phyloP scores from a whole-genome alignment of 768 basidiomycete species.

The Dentipellis fragilis region DNA sequence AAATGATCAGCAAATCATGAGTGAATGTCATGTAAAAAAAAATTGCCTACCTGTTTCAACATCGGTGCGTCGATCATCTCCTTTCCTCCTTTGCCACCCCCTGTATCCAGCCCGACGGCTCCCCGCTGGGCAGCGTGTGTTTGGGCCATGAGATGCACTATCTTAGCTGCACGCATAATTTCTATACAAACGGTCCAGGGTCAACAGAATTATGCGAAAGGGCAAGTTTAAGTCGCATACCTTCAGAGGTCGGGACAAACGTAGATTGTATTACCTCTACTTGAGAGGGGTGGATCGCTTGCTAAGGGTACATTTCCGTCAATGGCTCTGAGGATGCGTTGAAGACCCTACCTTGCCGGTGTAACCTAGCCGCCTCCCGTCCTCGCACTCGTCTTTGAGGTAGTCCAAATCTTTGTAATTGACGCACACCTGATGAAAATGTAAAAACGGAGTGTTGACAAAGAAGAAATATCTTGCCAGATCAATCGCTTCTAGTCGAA shows the following conservation, averaged over 20 bases:
- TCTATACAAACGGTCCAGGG: constrained; percentile 30
- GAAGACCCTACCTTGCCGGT: constrained; percentile 72
- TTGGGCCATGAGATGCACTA: constrained; percentile 53
- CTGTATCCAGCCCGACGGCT: constrained; percentile 62
- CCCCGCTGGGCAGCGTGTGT: constrained; percentile 45
- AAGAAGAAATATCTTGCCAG: constrained; percentile 41
- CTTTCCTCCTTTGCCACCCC: constrained; percentile 35
- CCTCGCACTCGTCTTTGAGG: constrained; percentile 64
- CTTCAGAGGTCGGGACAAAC: constrained; percentile 66
- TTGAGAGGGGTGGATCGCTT: constrained; percentile 91
- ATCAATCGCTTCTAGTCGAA: constrained; percentile 78
- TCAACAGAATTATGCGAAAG: not conserved
- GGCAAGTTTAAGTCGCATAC: constrained; percentile 26
- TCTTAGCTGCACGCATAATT: constrained; percentile 65
- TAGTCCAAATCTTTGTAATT: constrained; percentile 69
- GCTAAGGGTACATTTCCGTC: constrained; percentile 32
- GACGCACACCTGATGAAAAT: constrained; percentile 58
- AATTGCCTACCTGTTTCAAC: constrained; percentile 58
- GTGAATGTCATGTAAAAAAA: not conserved
- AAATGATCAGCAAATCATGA: not conserved
- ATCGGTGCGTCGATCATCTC: constrained; percentile 92
- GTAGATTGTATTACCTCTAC: constrained; percentile 66
- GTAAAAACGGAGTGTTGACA: not conserved
- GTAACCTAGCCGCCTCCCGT: constrained; percentile 77
- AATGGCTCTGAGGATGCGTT: not conserved